phyloP scores from a whole-genome alignment of 768 basidiomycete genomes.

The Suillus bovinus region DNA sequence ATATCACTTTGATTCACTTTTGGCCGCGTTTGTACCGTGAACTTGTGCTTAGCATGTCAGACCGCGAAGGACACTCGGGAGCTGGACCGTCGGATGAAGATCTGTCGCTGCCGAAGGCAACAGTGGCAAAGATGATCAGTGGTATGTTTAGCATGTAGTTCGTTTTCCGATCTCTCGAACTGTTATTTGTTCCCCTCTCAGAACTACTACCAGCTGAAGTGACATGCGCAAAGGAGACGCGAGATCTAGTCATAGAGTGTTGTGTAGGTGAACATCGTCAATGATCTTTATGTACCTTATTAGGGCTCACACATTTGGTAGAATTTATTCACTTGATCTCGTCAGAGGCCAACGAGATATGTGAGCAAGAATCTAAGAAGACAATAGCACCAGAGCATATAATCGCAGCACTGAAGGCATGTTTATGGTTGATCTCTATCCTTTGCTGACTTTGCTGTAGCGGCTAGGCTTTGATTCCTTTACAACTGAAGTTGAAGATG shows the following conservation, averaged over 20 bases:
- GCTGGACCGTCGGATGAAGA: slow-evolving; percentile 83
- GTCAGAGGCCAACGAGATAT: slow-evolving; percentile 96
- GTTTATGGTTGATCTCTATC: slow-evolving; percentile 17
- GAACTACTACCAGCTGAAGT: slow-evolving; percentile 89
- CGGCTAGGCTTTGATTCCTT: slow-evolving; percentile 92
- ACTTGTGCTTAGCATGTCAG: slow-evolving; percentile 68
- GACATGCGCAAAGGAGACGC: slow-evolving; percentile 91
- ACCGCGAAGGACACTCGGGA: slow-evolving; percentile 76
- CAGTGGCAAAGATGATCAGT: slow-evolving; percentile 94
- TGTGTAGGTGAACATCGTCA: slow-evolving; percentile 87
- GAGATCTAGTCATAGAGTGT: slow-evolving; percentile 96
- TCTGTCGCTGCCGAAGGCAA: slow-evolving; percentile 93
- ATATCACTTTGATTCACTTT: slow-evolving; percentile 9
- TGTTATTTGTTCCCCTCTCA: slow-evolving; percentile 33
- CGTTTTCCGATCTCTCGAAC: slow-evolving; percentile 7
- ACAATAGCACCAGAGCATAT: slow-evolving; percentile 99
- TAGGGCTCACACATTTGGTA: slow-evolving; percentile 34
- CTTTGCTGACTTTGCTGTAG: slow-evolving; percentile 40
- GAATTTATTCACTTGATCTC: slow-evolving; percentile 99
- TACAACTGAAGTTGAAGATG: slow-evolving; percentile 86
- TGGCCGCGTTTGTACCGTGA: slow-evolving; percentile 36
- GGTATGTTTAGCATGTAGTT: slow-evolving; percentile 47
- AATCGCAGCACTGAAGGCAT: slow-evolving; percentile 83
- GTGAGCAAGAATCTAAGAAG: slow-evolving; percentile 97
- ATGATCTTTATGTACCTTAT: slow-evolving; percentile 11